Base-by-base conservation (phyloP, 2,329 filamentous ascomycete genomes). In the Aspergillus sp. region DNA sequence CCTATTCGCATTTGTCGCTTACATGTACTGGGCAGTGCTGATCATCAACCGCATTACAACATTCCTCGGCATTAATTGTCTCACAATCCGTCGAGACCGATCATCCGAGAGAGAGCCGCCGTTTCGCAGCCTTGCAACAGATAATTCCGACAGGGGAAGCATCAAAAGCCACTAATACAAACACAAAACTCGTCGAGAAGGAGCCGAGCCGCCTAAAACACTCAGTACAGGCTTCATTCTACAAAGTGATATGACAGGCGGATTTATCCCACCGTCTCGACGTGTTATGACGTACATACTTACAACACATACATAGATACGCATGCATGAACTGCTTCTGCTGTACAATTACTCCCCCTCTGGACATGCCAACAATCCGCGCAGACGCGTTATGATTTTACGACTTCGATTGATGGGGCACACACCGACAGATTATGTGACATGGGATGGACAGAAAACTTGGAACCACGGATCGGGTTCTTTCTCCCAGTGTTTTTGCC, bases 21-120 rank as follows among this genome's bases (percentile, higher is more conserved):
- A 99, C 76, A 93, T 90, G 74, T 86, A 89, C 65, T 99, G 95
- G 95, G 95, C 95, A 0, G 89, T 89, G 67, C 80, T 96, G 42
- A 93, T 98, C 48, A 91, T 96, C 68, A 89, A 87, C 61, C 90
- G 89, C 71, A 98, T 99, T 67, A 98, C 95, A 78, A 83, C 88
- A 54, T 98, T 90, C 76, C 80, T 99, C 22, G 92, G 91, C 61
- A 99, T 99, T 80, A 95, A 93, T 70, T 96, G 93, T 69, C 78
- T 99, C 64, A 98, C 93, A 1, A 97, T 99, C 59, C 79, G 77
- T 49, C 63, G 71, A 48, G 71, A 76, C 56, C 67, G 65, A 42
- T 65, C 66, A 15, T 60, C 57, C 7, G 71, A 71, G 42, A 68
- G 72, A 26, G 74, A 76, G 42, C 62, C 67, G 43, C 71, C 66